A percentile compares a stretch with the other conserved stretches of the same genome.
These are phyloP conservation scores for Cutaneotrichosporon cutaneum DNA, from an alignment of 1,284 basidiomycete genomes.

Conservation along the genomic window DNA sequence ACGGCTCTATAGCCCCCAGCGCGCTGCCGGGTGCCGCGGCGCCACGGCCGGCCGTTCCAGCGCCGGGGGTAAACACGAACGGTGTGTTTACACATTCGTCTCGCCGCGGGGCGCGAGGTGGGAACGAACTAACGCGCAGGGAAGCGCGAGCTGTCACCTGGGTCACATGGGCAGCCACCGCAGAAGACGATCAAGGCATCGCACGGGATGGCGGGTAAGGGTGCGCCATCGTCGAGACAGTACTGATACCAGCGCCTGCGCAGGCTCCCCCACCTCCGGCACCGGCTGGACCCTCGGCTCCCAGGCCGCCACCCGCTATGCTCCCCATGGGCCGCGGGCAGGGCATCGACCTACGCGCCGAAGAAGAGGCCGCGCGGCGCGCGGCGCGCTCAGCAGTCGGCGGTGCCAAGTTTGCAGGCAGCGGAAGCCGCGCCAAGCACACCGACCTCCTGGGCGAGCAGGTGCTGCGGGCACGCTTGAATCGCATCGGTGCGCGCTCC, in stretches of 20 bases:
- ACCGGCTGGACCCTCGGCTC: not conserved
- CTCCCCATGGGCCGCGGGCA: constrained; percentile 24
- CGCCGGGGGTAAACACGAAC: constrained; percentile 18
- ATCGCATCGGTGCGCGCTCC: constrained; percentile 29
- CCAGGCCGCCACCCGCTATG: not conserved
- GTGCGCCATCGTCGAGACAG: not conserved
- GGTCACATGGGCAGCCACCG: constrained; percentile 15
- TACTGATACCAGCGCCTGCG: not conserved
- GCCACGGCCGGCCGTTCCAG: not conserved
- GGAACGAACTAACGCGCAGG: constrained; percentile 15
- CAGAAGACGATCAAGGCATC: constrained; percentile 21
- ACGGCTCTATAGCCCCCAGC: constrained; percentile 13
- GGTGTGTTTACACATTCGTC: constrained; percentile 11
- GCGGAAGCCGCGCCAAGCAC: constrained; percentile 30
- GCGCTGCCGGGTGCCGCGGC: not conserved
- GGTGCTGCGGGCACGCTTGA: constrained; percentile 29
- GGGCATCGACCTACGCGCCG: constrained; percentile 39
- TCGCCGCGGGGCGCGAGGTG: not conserved
- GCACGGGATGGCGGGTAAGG: constrained; percentile 16
- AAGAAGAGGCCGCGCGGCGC: constrained; percentile 44
- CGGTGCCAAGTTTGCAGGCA: constrained; percentile 24
- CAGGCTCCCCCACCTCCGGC: not conserved
- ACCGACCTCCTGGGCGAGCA: constrained; percentile 41
- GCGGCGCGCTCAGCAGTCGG: constrained; percentile 23
- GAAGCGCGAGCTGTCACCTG: constrained; percentile 24